Percentiles rank a stretch among this genome's conserved stretches.
Conservation (phyloP, 768 basidiomycete genomes). For the Baorangia bicolor region DNA sequence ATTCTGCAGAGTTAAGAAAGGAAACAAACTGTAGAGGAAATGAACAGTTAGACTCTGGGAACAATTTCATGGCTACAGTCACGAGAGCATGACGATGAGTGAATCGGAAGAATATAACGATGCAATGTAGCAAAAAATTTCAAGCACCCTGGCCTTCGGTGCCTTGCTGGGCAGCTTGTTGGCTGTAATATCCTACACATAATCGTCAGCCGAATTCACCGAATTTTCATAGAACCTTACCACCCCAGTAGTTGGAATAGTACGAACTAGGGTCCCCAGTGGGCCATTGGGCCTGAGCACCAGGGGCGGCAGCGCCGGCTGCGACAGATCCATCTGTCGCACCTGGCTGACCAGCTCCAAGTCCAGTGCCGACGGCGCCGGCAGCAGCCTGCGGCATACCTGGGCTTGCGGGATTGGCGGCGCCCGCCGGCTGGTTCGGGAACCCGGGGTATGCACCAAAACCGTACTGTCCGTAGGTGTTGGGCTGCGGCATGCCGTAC, state of each 20-base stretch:
- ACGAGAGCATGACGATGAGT: conserved; percentile 27
- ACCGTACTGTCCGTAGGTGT: conserved; percentile 70
- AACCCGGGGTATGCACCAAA: conserved; percentile 75
- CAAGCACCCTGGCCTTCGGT: conserved; percentile 48
- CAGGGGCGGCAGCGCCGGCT: conserved; percentile 47
- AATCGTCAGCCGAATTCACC: conserved; percentile 12
- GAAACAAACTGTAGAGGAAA: conserved; percentile 21
- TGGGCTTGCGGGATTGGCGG: conserved; percentile 42
- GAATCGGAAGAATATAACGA: conserved; percentile 25
- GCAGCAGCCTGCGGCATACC: conserved; percentile 58
- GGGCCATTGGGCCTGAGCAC: conserved; percentile 76
- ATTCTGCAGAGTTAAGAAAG: conserved; percentile 29
- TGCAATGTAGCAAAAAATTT: conserved; percentile 24
- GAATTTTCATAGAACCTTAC: conserved; percentile 39
- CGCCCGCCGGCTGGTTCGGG: conserved; percentile 56
- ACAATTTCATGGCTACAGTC: conserved; percentile 35
- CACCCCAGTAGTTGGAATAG: conserved; percentile 84
- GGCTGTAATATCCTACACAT: conserved; percentile 75
- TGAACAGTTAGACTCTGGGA: conserved; percentile 19
- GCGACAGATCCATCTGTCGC: conserved; percentile 54
- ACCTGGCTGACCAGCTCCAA: conserved; percentile 57
- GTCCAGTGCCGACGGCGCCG: conserved; percentile 51
- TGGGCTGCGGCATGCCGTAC: conserved; percentile 88
- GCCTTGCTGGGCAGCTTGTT: conserved; percentile 65
- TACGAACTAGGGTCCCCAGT: conserved; percentile 70